These are phyloP conservation scores for Angomonas ambiguus DNA, from an alignment of 208 protist genomes.

Conservation along the genomic window DNA sequence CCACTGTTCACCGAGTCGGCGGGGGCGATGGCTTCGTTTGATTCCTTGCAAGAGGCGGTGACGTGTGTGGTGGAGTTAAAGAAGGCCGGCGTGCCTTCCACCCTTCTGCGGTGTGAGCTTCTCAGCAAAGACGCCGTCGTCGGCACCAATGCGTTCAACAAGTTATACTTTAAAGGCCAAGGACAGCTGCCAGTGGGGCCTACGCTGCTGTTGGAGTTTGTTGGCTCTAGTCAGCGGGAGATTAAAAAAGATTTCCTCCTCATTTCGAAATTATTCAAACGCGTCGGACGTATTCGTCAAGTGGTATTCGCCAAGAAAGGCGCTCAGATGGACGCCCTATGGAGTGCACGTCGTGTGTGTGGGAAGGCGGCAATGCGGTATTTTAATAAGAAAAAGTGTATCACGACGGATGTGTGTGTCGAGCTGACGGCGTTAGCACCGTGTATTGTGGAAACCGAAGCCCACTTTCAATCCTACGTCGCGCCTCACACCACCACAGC, in stretches of 20 bases:
- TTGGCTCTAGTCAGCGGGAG: conserved; percentile 22
- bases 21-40: conserved; percentile 29
- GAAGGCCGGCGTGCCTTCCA: conserved; percentile 21
- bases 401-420: conserved; percentile 76
- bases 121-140: conserved; percentile 26
- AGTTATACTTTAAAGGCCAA: conserved; percentile 2
- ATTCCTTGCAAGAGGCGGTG: conserved; percentile 25
- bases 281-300: conserved; percentile 16
- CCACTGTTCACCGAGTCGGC: conserved; percentile 22
- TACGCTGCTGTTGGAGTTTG: conserved; percentile 62
- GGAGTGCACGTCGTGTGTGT: conserved; percentile 27
- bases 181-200: conserved; percentile 15
- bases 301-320: conserved; percentile 19
- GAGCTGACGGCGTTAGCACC: conserved; percentile 57
- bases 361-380: conserved; percentile 4
- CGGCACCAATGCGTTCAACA: conserved; percentile 35
- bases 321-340: conserved; percentile 14
- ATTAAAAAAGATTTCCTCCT: conserved; percentile 37
- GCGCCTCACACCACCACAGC: not conserved
- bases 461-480: conserved; percentile 30
- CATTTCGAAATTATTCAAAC: conserved; percentile 15
- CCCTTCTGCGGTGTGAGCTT: conserved; percentile 53
- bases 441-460: conserved; percentile 46
- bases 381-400: conserved; percentile 7
- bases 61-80: conserved; percentile 29